Conservation (phyloP, 345 rosid genomes). For the Aquilaria sinensis region DNA sequence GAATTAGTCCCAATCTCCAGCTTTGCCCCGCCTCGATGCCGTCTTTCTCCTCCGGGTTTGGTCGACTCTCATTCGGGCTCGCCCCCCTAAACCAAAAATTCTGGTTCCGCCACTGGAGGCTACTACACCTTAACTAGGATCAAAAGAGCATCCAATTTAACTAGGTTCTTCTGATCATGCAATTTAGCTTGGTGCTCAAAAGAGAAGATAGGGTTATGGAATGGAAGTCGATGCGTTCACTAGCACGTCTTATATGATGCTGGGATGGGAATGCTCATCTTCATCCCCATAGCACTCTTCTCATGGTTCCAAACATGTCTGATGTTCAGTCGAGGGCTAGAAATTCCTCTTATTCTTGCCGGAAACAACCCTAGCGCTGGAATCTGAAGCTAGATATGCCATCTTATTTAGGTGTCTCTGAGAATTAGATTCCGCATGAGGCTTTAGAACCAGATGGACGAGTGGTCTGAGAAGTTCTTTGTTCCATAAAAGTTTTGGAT, state of each 20-base stretch:
- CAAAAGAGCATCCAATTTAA: no score
- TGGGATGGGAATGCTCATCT: conserved; percentile 92
- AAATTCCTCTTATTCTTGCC: conserved; percentile 92
- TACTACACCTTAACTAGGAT: no score
- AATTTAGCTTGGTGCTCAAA: conserved; percentile 3
- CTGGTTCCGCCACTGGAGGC: no score
- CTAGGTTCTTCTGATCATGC: not conserved
- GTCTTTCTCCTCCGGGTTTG: no score
- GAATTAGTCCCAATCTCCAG: no score
- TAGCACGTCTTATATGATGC: conserved; percentile 82
- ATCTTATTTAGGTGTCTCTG: not conserved
- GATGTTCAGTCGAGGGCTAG: conserved; percentile 92
- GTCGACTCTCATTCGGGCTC: no score
- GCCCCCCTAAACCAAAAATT: no score
- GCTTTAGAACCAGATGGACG: no score
- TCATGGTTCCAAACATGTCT: conserved; percentile 98
- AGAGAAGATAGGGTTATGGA: conserved; percentile 55
- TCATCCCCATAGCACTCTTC: conserved; percentile 70
- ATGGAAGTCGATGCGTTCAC: conserved; percentile 73
- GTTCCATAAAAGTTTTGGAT: no score
- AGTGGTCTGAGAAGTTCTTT: no score
- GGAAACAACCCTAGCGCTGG: conserved; percentile 82
- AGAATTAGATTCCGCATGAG: not conserved
- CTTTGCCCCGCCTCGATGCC: no score
- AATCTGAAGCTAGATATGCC: conserved; percentile 19